Base-by-base conservation (phyloP, 176 grass and related monocot genomes). In the Bonia amplexicaulis region DNA sequence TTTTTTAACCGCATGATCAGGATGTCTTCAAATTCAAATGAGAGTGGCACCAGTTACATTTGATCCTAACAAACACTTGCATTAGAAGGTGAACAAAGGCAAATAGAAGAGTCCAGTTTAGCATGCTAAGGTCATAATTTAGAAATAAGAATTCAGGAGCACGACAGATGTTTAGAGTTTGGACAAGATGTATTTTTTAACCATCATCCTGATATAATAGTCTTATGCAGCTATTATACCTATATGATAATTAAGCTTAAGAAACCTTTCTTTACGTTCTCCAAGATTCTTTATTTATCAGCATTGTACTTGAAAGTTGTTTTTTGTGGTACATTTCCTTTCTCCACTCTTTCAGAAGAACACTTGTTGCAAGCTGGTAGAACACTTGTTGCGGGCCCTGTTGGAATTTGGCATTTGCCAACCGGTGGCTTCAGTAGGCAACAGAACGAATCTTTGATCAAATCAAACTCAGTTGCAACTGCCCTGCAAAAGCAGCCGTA, bases 381-480 rank as follows among this genome's bases (percentile, higher is more conserved):
- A 42, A 73, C 26, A 63, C 31, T 25, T 48, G 8, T 46, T 19
- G 68, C 39, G 45, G 35, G 23, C 23, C 23, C 37, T 39, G 2
- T 14, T 29, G 67, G 22, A 9, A 44, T 20, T 20, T 6, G 16
- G 47, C 44, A 42, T 31, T 48, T 15, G 7, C 27, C 58, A 49
- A 51, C 13, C 9, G 46, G 8, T 59, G 77, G 48, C 35, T 54
- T 67, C 27, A 26, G 62, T 29, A 65, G 37, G 57, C 29, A 77
- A 44, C 64, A 77, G 80, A 23, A n/a, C 73, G 45, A 78, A 78
- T 83, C 86, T 72, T 72, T 69, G 80, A 78, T 41, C 54, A 44
- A 54, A 83, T 71, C 66, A 65, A 61, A 78, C 79, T 64, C 45
- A n/a, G 65, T 78, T 42, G 80, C 65, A 83, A 49, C 63, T 65